phyloP scores from a whole-genome alignment of 1,284 basidiomycete genomes.

The Sphagnurus paluster region DNA sequence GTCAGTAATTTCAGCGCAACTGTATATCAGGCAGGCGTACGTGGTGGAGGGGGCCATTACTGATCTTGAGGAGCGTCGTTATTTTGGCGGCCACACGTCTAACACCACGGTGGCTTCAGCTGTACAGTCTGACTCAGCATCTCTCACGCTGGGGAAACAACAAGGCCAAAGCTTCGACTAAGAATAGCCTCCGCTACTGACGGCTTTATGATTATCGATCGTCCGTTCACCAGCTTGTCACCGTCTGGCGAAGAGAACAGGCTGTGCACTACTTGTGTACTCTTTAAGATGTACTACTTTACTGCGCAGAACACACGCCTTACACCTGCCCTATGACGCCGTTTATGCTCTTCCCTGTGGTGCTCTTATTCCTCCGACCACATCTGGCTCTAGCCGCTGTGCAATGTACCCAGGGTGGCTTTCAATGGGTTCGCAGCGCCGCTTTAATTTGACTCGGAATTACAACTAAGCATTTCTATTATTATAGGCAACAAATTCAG shows the following conservation, averaged over 20 bases:
- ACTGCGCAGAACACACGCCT: constrained; percentile 1
- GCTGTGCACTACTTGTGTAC: background rate
- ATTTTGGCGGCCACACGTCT: constrained; percentile 24
- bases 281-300: constrained; percentile 3
- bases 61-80: constrained; percentile 49
- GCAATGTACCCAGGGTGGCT: background rate
- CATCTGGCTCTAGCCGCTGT: background rate
- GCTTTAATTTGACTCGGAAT: background rate
- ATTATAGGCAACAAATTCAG: constrained; percentile 22
- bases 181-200: too few species aligned
- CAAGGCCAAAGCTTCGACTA: too few species aligned
- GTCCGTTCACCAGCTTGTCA: background rate
- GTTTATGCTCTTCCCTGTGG: too few species aligned
- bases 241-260: too few species aligned
- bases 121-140: constrained; percentile 46
- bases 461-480: background rate
- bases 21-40: constrained; percentile 42
- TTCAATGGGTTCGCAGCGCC: constrained; percentile 1
- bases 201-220: too few species aligned
- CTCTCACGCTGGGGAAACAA: constrained; percentile 30
- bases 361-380: too few species aligned
- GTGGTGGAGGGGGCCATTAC: constrained; percentile 69
- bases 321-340: constrained; percentile 4
- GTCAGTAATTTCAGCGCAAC: constrained; percentile 16
- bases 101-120: constrained; percentile 40